Evolutionary conservation across 371 early-diverging fungal genomes (phyloP).

Genomic region (Mucor indicus): DNA sequence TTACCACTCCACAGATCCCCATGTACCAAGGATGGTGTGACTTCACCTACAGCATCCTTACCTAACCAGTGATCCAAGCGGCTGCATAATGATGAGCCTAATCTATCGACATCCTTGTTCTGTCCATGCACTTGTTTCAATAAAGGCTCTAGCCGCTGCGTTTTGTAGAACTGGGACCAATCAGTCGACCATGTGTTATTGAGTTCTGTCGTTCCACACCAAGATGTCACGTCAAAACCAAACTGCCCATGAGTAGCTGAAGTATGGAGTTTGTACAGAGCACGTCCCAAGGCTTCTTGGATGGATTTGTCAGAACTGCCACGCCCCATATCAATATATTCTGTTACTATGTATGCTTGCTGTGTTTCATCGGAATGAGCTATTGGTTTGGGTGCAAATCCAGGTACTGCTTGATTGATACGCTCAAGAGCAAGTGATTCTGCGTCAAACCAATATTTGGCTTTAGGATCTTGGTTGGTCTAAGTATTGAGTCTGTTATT

Average conservation of each 20-base stretch:
- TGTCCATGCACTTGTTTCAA: conserved; percentile 8
- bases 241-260: conserved; percentile 10
- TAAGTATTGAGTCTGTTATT: background rate
- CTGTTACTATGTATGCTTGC: conserved; percentile 10
- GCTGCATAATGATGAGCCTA: background rate
- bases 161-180: conserved; percentile 27
- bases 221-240: conserved; percentile 29
- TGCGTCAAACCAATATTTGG: conserved; percentile 11
- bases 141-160: conserved; percentile 23
- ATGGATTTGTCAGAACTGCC: background rate
- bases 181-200: conserved; percentile 22
- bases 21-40: conserved; percentile 26
- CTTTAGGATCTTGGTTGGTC: conserved; percentile 4
- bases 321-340: conserved; percentile 6
- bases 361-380: background rate
- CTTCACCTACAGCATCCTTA: background rate
- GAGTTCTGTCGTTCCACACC: conserved; percentile 31
- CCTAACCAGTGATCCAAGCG: conserved; percentile 19
- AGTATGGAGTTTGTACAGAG: conserved; percentile 18
- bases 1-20: conserved; percentile 41
- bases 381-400: conserved; percentile 14
- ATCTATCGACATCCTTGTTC: conserved; percentile 6
- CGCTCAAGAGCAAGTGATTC: conserved; percentile 14
- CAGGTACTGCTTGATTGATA: conserved; percentile 11
- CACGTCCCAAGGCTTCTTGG: conserved; percentile 4